Evolutionary conservation across 2,329 filamentous ascomycete genomes (phyloP).

Genomic region (Fusarium brevicatenulatum): DNA sequence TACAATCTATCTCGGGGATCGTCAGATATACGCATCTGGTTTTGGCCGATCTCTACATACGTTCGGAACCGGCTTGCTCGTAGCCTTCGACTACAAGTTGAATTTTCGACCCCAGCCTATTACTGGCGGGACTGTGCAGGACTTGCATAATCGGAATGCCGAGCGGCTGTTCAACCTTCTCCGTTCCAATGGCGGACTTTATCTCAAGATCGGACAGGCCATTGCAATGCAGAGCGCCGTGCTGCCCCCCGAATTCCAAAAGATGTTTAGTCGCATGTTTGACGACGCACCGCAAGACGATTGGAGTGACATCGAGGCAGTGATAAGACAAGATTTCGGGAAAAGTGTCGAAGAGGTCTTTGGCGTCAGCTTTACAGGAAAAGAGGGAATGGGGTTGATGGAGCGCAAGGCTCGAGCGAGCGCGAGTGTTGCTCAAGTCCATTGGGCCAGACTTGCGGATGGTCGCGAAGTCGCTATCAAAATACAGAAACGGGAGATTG

Average conservation of each 20-base stretch:
- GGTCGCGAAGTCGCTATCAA: slow-evolving; percentile 95
- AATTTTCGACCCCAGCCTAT: slow-evolving; percentile 88
- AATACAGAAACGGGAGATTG: slow-evolving; percentile 95
- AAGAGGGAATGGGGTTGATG: slow-evolving; percentile 73
- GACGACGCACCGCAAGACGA: slow-evolving; percentile 95
- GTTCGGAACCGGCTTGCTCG: slow-evolving; percentile 80
- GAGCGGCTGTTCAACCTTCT: slow-evolving; percentile 84
- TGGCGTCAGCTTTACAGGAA: slow-evolving; percentile 81
- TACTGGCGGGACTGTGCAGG: slow-evolving; percentile 76
- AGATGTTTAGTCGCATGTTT: slow-evolving; percentile 97
- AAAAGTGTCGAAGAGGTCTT: slow-evolving; percentile 90
- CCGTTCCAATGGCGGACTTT: slow-evolving; percentile 88
- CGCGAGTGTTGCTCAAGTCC: slow-evolving; percentile 95
- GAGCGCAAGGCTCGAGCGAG: slow-evolving; percentile 73
- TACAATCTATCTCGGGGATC: slow-evolving; percentile 74
- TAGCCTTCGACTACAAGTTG: slow-evolving; percentile 94
- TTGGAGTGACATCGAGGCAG: slow-evolving; percentile 85
- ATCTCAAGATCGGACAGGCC: slow-evolving; percentile 97
- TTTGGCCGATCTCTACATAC: slow-evolving; percentile 83
- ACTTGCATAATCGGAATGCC: slow-evolving; percentile 85
- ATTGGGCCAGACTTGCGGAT: slow-evolving; percentile 88
- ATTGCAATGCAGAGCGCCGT: slow-evolving; percentile 98
- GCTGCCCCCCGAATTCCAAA: slow-evolving; percentile 91
- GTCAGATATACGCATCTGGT: slow-evolving; percentile 79
- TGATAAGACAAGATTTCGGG: slow-evolving; percentile 90